Conservation (phyloP, 1,284 basidiomycete species). For the Schizophyllum commune region DNA sequence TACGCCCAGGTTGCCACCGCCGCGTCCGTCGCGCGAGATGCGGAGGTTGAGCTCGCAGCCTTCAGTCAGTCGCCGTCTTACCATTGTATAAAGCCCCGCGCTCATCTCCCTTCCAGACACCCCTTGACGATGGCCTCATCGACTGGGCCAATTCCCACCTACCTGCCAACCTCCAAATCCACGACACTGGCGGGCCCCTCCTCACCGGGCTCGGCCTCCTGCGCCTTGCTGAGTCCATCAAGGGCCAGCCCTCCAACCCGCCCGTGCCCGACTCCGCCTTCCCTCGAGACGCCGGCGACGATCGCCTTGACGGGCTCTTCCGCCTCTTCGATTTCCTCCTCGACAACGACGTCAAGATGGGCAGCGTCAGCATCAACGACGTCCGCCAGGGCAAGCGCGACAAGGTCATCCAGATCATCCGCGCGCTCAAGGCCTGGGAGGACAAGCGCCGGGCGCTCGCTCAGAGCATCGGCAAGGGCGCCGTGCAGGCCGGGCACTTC, state of each 20-base stretch:
- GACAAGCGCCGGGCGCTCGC: constrained; percentile 56
- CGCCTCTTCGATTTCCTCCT: constrained; percentile 83
- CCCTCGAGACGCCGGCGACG: constrained; percentile 56
- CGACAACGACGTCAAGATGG: constrained; percentile 85
- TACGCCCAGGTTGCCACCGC: constrained; percentile 29
- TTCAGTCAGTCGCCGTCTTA: constrained; percentile 10
- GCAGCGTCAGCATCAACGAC: constrained; percentile 86
- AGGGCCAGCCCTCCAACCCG: constrained; percentile 56
- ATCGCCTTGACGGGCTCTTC: constrained; percentile 85
- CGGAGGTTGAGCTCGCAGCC: constrained; percentile 35
- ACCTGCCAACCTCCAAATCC: constrained; percentile 60
- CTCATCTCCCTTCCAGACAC: constrained; percentile 16
- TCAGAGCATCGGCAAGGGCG: constrained; percentile 42
- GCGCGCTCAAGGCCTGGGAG: constrained; percentile 71
- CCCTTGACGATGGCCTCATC: constrained; percentile 50
- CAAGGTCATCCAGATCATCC: constrained; percentile 72
- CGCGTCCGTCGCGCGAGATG: constrained; percentile 56
- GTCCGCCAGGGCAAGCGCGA: constrained; percentile 71
- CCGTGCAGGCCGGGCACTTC: constrained; percentile 26
- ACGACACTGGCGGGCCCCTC: constrained; percentile 38
- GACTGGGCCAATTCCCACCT: constrained; percentile 84
- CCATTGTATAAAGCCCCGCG: constrained; percentile 6
- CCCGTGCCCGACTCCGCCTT: constrained; percentile 76
- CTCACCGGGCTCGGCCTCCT: constrained; percentile 68
- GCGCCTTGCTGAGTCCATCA: constrained; percentile 70